Percentiles rank a stretch among this genome's conserved stretches.
Conservation (phyloP, 2,329 filamentous ascomycete genomes). For the Sarocladiaceae sp. region DNA sequence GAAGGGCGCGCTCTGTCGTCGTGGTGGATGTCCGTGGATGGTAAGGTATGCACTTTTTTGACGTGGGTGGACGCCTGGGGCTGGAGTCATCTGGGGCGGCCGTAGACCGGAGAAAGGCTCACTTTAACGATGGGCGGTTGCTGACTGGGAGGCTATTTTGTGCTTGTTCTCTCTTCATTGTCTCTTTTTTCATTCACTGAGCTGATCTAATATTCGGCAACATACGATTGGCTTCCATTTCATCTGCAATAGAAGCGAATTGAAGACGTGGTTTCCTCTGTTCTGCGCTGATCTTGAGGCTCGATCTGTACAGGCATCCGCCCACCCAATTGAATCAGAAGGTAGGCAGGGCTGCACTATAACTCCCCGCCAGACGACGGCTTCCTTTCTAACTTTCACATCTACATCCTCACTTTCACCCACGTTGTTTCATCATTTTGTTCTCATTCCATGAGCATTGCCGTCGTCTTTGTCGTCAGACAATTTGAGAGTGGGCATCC, state of each 20-base stretch:
- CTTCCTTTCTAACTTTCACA: background rate
- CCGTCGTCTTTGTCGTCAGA: background rate
- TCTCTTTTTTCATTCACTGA: background rate
- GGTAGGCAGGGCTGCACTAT: slow-evolving; percentile 4
- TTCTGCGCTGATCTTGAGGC: no score
- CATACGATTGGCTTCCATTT: background rate
- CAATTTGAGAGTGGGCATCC: background rate
- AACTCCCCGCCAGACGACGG: background rate
- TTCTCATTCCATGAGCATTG: background rate
- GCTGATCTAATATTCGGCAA: background rate
- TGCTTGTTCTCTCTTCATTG: background rate
- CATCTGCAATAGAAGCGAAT: background rate
- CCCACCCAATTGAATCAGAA: background rate
- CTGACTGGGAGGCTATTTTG: no score
- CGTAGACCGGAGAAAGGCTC: slow-evolving; percentile 1
- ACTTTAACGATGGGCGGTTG: background rate
- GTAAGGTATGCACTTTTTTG: background rate
- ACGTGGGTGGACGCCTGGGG: background rate
- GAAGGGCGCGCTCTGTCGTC: slow-evolving; percentile 6
- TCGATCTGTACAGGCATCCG: background rate
- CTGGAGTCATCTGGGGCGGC: slow-evolving; percentile 3
- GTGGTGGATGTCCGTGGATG: background rate
- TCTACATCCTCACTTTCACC: background rate
- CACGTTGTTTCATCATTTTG: background rate
- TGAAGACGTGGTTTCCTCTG: slow-evolving; percentile 7